These are phyloP conservation scores for Byssothecium circinans DNA, from an alignment of 2,329 filamentous ascomycete species.

Conservation along the genomic window DNA sequence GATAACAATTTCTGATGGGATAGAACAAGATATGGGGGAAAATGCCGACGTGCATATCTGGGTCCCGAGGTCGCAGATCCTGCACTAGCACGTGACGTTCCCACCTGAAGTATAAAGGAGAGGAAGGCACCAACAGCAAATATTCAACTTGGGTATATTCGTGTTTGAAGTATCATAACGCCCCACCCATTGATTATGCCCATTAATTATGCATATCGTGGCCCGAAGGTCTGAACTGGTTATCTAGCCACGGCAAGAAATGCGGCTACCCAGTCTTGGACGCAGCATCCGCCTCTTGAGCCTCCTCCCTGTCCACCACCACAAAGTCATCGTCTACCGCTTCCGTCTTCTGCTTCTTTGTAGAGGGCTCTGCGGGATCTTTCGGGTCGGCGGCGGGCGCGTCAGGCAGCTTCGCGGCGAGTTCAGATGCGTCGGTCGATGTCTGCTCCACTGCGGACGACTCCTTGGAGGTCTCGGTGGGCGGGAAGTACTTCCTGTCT, in stretches of 20 bases:
- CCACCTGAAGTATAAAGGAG: no score
- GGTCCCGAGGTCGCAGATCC: no score
- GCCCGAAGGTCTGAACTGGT: conserved; percentile 7
- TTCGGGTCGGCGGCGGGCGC: conserved; percentile 51
- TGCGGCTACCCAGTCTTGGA: conserved; percentile 4
- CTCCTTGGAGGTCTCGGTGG: conserved; percentile 13
- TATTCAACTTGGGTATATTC: no score
- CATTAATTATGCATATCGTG: background rate
- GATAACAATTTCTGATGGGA: no score
- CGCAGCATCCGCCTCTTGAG: conserved; percentile 17
- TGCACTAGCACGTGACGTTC: no score
- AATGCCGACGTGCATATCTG: no score
- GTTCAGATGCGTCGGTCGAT: conserved; percentile 30
- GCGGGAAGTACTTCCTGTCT: conserved; percentile 41
- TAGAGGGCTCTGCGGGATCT: conserved; percentile 46
- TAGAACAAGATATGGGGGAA: no score
- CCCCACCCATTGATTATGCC: background rate
- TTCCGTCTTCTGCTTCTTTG: conserved; percentile 52
- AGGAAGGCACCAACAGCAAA: no score
- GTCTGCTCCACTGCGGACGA: conserved; percentile 22
- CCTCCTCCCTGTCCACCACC: conserved; percentile 31
- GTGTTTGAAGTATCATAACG: background rate
- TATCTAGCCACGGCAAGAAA: background rate
- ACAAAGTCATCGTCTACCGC: conserved; percentile 37
- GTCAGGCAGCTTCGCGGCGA: conserved; percentile 52